Percentiles rank a stretch among this genome's conserved stretches.
Evolutionary conservation across 225 moss, liverwort and hornwort species (phyloP).

Genomic region (Polytrichum commune): DNA sequence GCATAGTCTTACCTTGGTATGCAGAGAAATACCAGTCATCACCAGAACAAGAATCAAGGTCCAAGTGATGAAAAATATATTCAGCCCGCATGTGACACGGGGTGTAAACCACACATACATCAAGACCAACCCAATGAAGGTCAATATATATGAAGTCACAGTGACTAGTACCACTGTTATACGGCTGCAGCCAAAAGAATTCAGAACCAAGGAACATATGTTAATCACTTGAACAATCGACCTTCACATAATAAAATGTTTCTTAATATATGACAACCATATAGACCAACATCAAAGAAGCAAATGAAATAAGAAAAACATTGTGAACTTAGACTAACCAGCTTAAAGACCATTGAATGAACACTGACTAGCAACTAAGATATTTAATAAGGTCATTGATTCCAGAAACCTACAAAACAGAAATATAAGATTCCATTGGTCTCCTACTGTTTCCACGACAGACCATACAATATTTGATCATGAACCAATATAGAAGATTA

Average conservation of each 20-base stretch:
- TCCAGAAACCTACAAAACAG: too few species aligned
- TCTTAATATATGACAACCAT: too few species aligned
- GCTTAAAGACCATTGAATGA: too few species aligned
- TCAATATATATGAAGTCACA: constrained; percentile 44
- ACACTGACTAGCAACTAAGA: too few species aligned
- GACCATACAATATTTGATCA: not conserved
- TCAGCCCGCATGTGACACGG: constrained; percentile 70
- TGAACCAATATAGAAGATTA: not conserved
- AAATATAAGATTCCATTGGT: too few species aligned
- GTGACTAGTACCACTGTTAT: constrained; percentile 69
- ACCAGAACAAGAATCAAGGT: constrained; percentile 73
- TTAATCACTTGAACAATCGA: too few species aligned
- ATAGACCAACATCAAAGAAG: too few species aligned
- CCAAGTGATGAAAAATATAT: constrained; percentile 97
- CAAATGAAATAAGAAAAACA: too few species aligned
- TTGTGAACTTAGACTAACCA: too few species aligned
- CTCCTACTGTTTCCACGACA: not conserved
- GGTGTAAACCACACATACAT: constrained; percentile 99
- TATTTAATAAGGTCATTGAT: too few species aligned
- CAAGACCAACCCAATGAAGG: constrained; percentile 58
- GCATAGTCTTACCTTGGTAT: constrained; percentile 48
- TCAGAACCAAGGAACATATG: too few species aligned
- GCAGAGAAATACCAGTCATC: constrained; percentile 76
- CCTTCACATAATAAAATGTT: too few species aligned
- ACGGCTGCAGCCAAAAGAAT: constrained; percentile 47